Percentiles rank a stretch among this genome's conserved stretches.
These are phyloP conservation scores for Hymenoscyphus salicellus DNA, from an alignment of 2,329 filamentous ascomycete species.

Conservation along the genomic window DNA sequence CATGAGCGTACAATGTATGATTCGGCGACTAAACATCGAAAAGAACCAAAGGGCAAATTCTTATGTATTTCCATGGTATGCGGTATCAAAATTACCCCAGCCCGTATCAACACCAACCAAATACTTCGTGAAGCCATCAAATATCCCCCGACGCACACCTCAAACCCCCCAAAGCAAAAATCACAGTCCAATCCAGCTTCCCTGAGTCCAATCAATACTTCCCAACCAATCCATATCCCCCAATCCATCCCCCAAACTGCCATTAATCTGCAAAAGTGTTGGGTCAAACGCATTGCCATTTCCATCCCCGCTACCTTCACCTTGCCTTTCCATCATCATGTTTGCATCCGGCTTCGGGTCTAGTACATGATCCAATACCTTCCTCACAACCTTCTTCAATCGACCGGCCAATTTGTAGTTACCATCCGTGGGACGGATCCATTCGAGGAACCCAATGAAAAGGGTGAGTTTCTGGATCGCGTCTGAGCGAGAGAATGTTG, in stretches of 20 bases:
- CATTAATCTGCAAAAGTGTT: constrained; percentile 13
- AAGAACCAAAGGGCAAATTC: too few species aligned
- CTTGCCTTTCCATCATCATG: constrained; percentile 3
- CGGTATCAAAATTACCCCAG: too few species aligned
- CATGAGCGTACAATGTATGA: too few species aligned
- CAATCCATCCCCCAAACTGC: constrained; percentile 15
- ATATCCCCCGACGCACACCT: background rate
- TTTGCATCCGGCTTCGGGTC: constrained; percentile 11
- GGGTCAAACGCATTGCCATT: constrained; percentile 18
- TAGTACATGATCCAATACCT: constrained; percentile 30
- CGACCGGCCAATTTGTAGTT: constrained; percentile 30
- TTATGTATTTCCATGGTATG: too few species aligned
- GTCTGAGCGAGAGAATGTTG: constrained; percentile 29
- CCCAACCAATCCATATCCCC: constrained; percentile 32
- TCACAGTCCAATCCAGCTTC: constrained; percentile 28
- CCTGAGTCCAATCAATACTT: constrained; percentile 34
- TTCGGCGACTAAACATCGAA: too few species aligned
- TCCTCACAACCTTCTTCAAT: constrained; percentile 25
- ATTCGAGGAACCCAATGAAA: constrained; percentile 34
- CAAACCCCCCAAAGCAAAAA: background rate
- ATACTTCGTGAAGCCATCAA: background rate
- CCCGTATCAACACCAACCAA: background rate
- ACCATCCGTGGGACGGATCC: constrained; percentile 34
- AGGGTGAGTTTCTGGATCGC: constrained; percentile 33
- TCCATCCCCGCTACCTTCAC: background rate